Conservation (phyloP, 2,329 filamentous ascomycete species). For the Penicillium fuscoglaucum region DNA sequence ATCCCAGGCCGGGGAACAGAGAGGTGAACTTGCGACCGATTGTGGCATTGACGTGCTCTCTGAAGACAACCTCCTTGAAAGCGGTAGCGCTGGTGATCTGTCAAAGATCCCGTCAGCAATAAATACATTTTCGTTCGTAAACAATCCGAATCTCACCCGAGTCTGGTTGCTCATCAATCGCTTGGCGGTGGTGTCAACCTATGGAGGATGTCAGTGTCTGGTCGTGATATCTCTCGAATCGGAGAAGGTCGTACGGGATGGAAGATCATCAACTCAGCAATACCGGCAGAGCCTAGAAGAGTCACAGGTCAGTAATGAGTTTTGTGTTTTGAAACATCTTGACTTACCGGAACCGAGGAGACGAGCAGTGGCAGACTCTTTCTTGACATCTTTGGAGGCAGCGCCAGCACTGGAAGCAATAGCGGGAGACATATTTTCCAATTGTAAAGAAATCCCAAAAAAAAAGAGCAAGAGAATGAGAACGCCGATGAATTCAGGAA, state of each 20-base stretch:
- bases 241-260: conserved; percentile 65
- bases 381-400: conserved; percentile 66
- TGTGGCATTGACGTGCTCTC: conserved; percentile 74
- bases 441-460: background rate
- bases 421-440: conserved; percentile 57
- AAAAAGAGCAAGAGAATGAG: conserved; percentile 14
- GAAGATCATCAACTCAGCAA: conserved; percentile 90
- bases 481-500: conserved; percentile 21
- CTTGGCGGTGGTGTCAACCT: conserved; percentile 98
- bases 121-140: background rate
- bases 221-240: background rate
- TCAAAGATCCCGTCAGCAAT: conserved; percentile 13
- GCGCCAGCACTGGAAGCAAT: conserved; percentile 40
- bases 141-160: conserved; percentile 53
- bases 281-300: conserved; percentile 76
- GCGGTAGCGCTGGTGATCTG: conserved; percentile 61
- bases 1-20: conserved; percentile 93
- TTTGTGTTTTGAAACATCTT: background rate
- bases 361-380: conserved; percentile 85
- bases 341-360: conserved; percentile 82
- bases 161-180: conserved; percentile 98
- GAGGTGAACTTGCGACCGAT: conserved; percentile 81
- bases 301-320: conserved; percentile 13
- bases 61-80: conserved; percentile 92
- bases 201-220: conserved; percentile 26